Percentiles rank a stretch among this genome's conserved stretches.
These are phyloP conservation scores for Scutellaria barbata DNA, from an alignment of 257 asterid genomes.

Conservation along the genomic window DNA sequence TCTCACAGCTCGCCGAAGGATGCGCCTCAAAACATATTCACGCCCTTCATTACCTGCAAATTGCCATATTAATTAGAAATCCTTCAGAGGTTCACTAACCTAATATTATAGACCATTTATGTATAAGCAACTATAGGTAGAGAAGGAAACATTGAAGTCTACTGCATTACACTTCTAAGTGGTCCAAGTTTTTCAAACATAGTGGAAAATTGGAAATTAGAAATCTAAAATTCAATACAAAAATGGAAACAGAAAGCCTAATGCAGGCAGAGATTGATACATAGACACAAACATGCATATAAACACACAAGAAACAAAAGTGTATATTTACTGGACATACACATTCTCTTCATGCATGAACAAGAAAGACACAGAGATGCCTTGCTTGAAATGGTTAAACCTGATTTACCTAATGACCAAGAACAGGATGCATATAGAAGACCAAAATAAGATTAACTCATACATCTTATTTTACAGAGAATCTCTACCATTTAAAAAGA, in stretches of 20 bases:
- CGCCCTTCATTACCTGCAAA: slow-evolving; percentile 97
- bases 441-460: not conserved
- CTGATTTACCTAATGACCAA: not conserved
- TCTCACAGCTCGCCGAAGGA: slow-evolving; percentile 96
- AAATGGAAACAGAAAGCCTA: too few species aligned
- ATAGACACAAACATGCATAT: too few species aligned
- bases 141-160: not conserved
- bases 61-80: slow-evolving; percentile 23
- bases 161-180: too few species aligned
- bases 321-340: not conserved
- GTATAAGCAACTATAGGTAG: not conserved
- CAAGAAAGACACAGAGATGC: not conserved
- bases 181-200: too few species aligned
- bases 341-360: not conserved
- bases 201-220: too few species aligned
- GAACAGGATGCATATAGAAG: not conserved
- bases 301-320: too few species aligned
- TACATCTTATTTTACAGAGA: not conserved
- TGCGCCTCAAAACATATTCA: slow-evolving; percentile 93
- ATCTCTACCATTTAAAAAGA: not conserved
- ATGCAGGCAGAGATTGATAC: too few species aligned
- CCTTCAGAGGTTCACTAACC: slow-evolving; percentile 10
- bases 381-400: not conserved
- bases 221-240: too few species aligned
- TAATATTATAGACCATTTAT: slow-evolving; percentile 23